Base-by-base conservation (phyloP, 345 rosid species). In the Anastatica hierochuntica region DNA sequence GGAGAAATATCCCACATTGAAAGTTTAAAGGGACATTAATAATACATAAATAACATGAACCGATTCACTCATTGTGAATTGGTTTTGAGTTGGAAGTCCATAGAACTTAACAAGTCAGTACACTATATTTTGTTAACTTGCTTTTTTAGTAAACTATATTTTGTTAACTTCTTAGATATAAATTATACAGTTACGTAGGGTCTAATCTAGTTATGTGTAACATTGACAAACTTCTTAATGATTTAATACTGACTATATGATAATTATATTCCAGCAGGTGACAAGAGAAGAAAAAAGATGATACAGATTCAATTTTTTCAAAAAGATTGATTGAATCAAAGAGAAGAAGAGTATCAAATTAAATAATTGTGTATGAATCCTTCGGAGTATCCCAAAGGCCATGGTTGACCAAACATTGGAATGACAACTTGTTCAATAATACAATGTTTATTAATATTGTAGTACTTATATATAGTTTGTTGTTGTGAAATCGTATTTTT, bases 341-440 rank as follows among this genome's bases (percentile, higher is more conserved):
- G 44, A 16, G 44, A 31, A 53, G 23, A 33, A 40, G 55, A 53
- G 66, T 60, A 53, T 53, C 66, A 18, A 46, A 53, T 59, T 59
- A 67, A 53, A 53, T 30, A 37, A 38, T 29, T 23, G 39, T 56
- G 49, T 52, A 37, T 51, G 61, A 59, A 66, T 59, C 71, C 71
- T 52, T 66, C 49, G 27, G 65, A 52, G 66, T 42, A 59, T 66
- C 71, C 71, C 66, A 66, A 66, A 59, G 71, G 71, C 61, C 71
- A 66, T 4, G 61, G 71, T 66, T 66, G 71, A 66, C 71, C 42
- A 59, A 52, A 59, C 49, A 66, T 13, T 21, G 50, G 66, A 66
- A 53, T 59, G 71, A 53, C 71, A 66, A 66, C 61, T 66, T 66
- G 66, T 44, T 53, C 71, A 66, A 66, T 66, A 52, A 59, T 59